Evolutionary conservation across 2,329 filamentous ascomycete genomes (phyloP), one percentile per base, ranked within the genome.

Genomic region (Venturia carpophila): DNA sequence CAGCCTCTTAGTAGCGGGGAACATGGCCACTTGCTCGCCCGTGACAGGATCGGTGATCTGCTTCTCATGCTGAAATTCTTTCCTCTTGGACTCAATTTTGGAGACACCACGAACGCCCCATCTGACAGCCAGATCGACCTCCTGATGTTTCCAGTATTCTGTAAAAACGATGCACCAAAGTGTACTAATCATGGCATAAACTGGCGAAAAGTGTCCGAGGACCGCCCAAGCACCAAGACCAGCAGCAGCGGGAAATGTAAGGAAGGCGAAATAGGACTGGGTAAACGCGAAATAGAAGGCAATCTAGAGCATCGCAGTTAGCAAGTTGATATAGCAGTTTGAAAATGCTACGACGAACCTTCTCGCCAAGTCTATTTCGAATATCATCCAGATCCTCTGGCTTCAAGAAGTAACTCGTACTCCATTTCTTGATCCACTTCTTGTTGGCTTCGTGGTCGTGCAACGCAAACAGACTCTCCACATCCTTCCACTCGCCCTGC

Each of bases 221-320:
- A 96, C 79, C 39, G 92, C 75, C 90, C 91, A 97, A 15, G 88
- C 84, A 0, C 84, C 81, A 49, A 90, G 80, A 3, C 93, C 93
- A 70, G 94, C 87, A 5, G 81, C 86, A 0, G 92, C 90, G 0
- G 92, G 92, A 67, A 93, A 88, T n/a, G 90, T 76, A 34, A 96
- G 80, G 73, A 95, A 96, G 66, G 85, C 82, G 73, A 96, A 95
- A 77, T 97, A 97, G 42, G 88, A 88, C 72, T 96, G 90, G 41
- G 95, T 83, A 73, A 97, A 97, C 47, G 92, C 91, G 74, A 96
- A 97, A 79, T 97, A 97, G 75, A 95, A 96, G 43, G 90, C 93
- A 66, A 97, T 89, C 82, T 85, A 68, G 17, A 66, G 62, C 47
- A 67, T 55, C 37, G 61, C n/a, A 66, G 64, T 47, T 24, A 66